Evolutionary conservation across 257 asterid genomes (phyloP).

Genomic region (Solanum piurae): DNA sequence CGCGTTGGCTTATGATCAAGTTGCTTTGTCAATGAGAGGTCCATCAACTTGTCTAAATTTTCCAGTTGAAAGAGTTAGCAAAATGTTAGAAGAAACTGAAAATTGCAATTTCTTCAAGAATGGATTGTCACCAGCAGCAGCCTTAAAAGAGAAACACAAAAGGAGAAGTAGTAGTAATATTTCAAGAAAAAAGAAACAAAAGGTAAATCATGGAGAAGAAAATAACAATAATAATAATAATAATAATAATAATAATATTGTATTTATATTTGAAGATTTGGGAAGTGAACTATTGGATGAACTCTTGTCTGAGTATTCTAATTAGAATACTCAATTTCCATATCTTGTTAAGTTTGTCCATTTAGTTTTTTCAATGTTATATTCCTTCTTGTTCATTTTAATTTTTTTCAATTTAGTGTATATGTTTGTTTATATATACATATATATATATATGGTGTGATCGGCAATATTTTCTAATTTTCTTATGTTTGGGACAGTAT

Average conservation of each 20-base stretch:
- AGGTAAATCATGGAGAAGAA: not conserved
- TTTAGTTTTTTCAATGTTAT: not conserved
- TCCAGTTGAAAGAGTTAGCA: slow-evolving; percentile 10
- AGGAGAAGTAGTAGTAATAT: not conserved
- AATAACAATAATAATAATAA: not conserved
- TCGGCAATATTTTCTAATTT: too few relatives aligned
- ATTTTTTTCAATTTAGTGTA: not conserved
- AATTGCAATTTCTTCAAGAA: not conserved
- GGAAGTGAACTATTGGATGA: slow-evolving; percentile 28
- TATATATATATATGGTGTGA: not conserved
- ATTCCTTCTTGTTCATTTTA: not conserved
- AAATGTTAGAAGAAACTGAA: slow-evolving; percentile 6
- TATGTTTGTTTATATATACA: too few relatives aligned
- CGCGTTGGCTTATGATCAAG: slow-evolving; percentile 30
- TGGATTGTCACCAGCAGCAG: slow-evolving; percentile 26
- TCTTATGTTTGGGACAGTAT: too few relatives aligned
- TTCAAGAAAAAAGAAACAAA: not conserved
- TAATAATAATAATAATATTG: not conserved
- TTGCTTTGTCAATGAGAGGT: slow-evolving; percentile 22
- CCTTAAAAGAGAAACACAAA: slow-evolving; percentile 19
- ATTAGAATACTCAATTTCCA: not conserved
- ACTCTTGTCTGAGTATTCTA: slow-evolving; percentile 1
- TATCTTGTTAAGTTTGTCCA: not conserved
- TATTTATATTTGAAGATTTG: slow-evolving; percentile 15
- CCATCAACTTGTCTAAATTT: slow-evolving; percentile 15